Percentiles rank a stretch among this genome's conserved stretches.
Conservation (phyloP, 345 rosid genomes). For the Acer saccharum region DNA sequence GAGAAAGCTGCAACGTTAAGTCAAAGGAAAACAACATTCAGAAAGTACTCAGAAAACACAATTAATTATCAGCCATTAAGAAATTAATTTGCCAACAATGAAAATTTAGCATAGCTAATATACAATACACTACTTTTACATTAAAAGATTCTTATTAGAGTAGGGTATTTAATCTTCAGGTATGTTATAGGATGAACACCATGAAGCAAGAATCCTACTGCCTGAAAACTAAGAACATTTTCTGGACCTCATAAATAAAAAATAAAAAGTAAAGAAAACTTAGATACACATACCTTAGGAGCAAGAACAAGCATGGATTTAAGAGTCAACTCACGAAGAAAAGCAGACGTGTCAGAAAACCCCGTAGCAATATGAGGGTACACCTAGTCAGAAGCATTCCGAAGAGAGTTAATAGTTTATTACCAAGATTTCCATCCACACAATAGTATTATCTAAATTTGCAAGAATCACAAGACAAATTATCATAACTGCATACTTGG, state of each 20-base stretch:
- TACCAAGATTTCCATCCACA: slow-evolving; percentile 11
- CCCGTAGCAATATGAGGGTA: slow-evolving; percentile 94
- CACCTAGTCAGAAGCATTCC: slow-evolving; percentile 51
- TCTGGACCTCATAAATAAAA: background rate
- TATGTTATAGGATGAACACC: background rate
- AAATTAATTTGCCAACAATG: background rate
- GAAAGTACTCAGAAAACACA: slow-evolving; percentile 16
- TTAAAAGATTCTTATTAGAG: background rate
- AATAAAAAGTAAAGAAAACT: background rate
- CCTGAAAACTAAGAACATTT: slow-evolving; percentile 8
- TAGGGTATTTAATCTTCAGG: background rate
- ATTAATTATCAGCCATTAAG: background rate
- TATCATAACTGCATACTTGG: slow-evolving; percentile 58
- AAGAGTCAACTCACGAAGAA: slow-evolving; percentile 96
- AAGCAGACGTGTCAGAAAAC: slow-evolving; percentile 87
- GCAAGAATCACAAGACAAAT: slow-evolving; percentile 15
- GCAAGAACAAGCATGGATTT: slow-evolving; percentile 96
- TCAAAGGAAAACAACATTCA: slow-evolving; percentile 23
- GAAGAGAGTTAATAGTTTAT: slow-evolving; percentile 5
- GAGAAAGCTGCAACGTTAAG: slow-evolving; percentile 79
- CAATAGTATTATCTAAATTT: slow-evolving; percentile 5
- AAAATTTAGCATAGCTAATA: background rate
- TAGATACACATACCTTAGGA: slow-evolving; percentile 66
- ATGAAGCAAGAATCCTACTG: slow-evolving; percentile 1
- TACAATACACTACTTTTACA: background rate